These are phyloP conservation scores for Verbena officinalis DNA, from an alignment of 257 asterid genomes.

Conservation along the genomic window DNA sequence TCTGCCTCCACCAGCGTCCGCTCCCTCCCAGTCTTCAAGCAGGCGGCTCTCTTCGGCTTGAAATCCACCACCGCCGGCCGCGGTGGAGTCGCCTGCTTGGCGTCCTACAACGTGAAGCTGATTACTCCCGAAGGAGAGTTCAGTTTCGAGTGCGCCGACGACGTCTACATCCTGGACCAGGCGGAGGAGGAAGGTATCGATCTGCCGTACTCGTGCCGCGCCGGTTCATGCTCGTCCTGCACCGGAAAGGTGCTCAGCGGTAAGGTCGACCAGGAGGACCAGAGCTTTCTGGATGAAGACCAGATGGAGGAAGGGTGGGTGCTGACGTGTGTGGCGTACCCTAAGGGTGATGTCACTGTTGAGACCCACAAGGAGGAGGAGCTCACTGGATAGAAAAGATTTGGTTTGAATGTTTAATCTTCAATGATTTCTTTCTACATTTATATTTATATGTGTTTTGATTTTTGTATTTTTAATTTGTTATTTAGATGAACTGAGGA, in stretches of 20 bases:
- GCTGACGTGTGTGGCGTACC: conserved; percentile 74
- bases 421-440: neutral
- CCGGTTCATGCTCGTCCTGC: conserved; percentile 90
- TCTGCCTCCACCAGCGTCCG: conserved; percentile 39
- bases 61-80: conserved; percentile 16
- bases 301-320: conserved; percentile 62
- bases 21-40: conserved; percentile 39
- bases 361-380: conserved; percentile 86
- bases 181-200: conserved; percentile 72
- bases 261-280: conserved; percentile 70
- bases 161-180: conserved; percentile 60
- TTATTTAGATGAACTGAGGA: neutral
- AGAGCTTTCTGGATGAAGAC: conserved; percentile 69
- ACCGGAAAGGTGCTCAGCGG: conserved; percentile 65
- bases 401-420: neutral
- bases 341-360: conserved; percentile 52
- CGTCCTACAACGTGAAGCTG: conserved; percentile 66
- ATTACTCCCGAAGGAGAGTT: conserved; percentile 53
- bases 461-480: neutral
- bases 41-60: conserved; percentile 39
- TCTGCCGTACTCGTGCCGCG: conserved; percentile 84
- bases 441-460: neutral
- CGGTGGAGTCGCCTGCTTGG: conserved; percentile 62
- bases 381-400: conserved; percentile 26
- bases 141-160: conserved; percentile 47